These are phyloP conservation scores for Amanita thiersii DNA, from an alignment of 768 basidiomycete genomes.

Conservation along the genomic window DNA sequence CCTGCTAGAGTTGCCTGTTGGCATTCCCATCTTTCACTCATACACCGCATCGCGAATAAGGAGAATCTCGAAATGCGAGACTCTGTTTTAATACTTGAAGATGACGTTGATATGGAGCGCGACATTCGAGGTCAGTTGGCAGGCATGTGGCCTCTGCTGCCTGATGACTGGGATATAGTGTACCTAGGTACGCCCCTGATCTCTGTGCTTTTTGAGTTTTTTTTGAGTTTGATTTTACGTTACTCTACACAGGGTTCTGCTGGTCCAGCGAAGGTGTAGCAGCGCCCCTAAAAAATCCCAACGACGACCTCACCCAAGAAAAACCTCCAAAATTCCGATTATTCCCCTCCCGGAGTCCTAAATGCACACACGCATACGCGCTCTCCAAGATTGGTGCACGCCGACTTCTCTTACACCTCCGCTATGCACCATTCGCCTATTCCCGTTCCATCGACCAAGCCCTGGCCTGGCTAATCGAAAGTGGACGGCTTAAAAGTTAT, in stretches of 20 bases:
- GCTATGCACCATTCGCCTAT: conserved; percentile 62
- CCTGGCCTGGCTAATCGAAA: conserved; percentile 56
- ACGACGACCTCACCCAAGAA: conserved; percentile 9
- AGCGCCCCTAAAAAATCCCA: conserved; percentile 22
- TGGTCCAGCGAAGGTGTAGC: conserved; percentile 63
- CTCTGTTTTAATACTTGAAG: conserved; percentile 57
- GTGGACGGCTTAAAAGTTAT: conserved; percentile 45
- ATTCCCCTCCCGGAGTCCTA: conserved; percentile 52
- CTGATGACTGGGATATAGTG: conserved; percentile 63
- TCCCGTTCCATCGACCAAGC: conserved; percentile 75
- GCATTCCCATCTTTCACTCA: conserved; percentile 54
- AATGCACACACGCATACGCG: conserved; percentile 70
- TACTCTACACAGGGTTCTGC: conserved; percentile 59
- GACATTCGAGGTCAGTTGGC: conserved; percentile 37
- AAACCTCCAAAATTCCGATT: conserved; percentile 21
- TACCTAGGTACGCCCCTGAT: conserved; percentile 44
- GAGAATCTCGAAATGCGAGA: conserved; percentile 17
- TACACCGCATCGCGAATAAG: conserved; percentile 33
- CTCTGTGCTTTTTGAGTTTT: neutral
- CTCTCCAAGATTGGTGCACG: conserved; percentile 53
- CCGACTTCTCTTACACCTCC: conserved; percentile 50
- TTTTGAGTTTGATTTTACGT: conserved; percentile 1
- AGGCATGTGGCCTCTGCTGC: conserved; percentile 45
- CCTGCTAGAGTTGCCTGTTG: conserved; percentile 61
- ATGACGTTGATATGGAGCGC: conserved; percentile 73